Base-by-base conservation (phyloP, 495 filamentous ascomycete species). In the Neurospora sp. region DNA sequence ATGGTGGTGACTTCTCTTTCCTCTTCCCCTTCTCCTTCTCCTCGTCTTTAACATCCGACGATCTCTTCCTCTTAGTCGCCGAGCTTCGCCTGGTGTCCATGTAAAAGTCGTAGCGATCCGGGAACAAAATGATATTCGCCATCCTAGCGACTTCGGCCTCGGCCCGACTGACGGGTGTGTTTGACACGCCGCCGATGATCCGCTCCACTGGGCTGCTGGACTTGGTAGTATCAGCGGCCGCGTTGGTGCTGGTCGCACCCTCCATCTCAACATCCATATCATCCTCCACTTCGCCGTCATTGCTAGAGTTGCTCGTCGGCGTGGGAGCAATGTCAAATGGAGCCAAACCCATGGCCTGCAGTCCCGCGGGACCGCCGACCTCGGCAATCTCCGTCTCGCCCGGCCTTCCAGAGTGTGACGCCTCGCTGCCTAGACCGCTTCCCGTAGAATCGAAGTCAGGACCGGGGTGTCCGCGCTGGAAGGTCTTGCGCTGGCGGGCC, bases 401-500 rank as follows among this genome's bases (percentile, higher is more conserved):
- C 5, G 82, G 79, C 0, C 85, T 81, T 1, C 81, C 80, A n/a
- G 79, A 75, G 69, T 85, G 84, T 66, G 83, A 78, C 18, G 83
- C 85, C 69, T 85, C 85, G 74, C 77, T 83, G 70, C 83, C 83
- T 6, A 86, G 79, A 0, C 85, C 84, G 40, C 81, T 83, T 20
- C 85, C 85, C 9, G 83, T 85, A 20, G 84, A 83, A 76, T 86
- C 85, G 77, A 94, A 96, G 78, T 96, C 93, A 4, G 92, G 92
- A 0, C 88, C 86, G 14, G 91, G 89, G 69, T 86, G 85, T 18
- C 92, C 92, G 37, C 86, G 79, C 46, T 89, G 80, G 74, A 92
- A 92, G 18, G 90, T 88, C 79, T 91, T 89, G 48, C 93, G 87
- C 83, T 96, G 94, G 72, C 90, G 87, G 5, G 86, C 85, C n/a